Conservation (phyloP, 2,329 filamentous ascomycete genomes). For the Exophiala aquamarina region DNA sequence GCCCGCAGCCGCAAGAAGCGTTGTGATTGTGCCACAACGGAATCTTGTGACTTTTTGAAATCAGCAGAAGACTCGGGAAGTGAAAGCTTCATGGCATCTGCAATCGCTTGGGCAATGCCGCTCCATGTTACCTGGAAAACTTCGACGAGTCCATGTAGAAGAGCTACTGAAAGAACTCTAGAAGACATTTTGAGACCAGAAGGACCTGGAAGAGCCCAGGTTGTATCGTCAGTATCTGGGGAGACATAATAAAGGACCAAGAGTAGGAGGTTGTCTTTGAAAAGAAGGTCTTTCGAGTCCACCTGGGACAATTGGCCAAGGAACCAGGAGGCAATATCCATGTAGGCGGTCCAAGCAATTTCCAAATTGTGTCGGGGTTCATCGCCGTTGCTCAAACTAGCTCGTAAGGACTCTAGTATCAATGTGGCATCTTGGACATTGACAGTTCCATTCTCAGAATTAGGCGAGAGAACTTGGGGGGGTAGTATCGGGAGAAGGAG, state of each 20-base stretch:
- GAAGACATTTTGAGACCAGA: slow-evolving; percentile 39
- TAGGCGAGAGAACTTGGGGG: slow-evolving; percentile 53
- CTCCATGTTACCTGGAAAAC: slow-evolving; percentile 63
- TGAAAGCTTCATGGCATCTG: slow-evolving; percentile 68
- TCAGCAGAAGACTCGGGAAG: slow-evolving; percentile 80
- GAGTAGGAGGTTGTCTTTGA: slow-evolving; percentile 51
- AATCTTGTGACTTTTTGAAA: slow-evolving; percentile 69
- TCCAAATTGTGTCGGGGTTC: slow-evolving; percentile 68
- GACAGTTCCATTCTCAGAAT: slow-evolving; percentile 29
- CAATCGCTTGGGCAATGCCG: slow-evolving; percentile 60
- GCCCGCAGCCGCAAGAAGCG: slow-evolving; percentile 66
- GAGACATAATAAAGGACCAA: slow-evolving; percentile 55
- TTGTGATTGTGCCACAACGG: slow-evolving; percentile 63
- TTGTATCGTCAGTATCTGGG: slow-evolving; percentile 43
- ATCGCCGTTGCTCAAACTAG: slow-evolving; percentile 71
- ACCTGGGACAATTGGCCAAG: slow-evolving; percentile 46
- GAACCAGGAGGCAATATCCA: slow-evolving; percentile 61
- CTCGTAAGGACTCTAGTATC: slow-evolving; percentile 66
- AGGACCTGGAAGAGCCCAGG: slow-evolving; percentile 51
- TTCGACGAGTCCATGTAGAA: slow-evolving; percentile 33
- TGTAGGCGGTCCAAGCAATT: slow-evolving; percentile 73
- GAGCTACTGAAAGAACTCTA: slow-evolving; percentile 39
- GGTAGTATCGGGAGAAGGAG: slow-evolving; percentile 62
- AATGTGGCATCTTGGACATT: slow-evolving; percentile 54
- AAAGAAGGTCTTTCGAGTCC: slow-evolving; percentile 48